Conservation (phyloP, 805 yeast genomes). For the Jamesozyma piceae region DNA sequence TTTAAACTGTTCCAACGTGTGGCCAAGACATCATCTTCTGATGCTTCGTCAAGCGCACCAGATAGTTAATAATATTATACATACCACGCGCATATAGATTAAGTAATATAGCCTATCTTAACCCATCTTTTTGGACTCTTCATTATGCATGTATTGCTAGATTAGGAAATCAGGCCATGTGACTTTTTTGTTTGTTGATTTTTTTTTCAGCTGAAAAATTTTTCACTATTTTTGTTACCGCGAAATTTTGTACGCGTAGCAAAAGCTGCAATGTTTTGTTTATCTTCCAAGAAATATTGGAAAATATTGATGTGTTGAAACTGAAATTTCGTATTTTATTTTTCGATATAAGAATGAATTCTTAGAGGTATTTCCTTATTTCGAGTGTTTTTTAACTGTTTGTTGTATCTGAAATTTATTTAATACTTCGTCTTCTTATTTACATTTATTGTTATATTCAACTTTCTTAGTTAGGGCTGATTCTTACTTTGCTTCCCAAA, state of each 20-base stretch:
- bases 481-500: neutral
- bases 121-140: no score
- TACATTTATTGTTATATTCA: no score
- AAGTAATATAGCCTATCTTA: no score
- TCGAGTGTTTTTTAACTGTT: no score
- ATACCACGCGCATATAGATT: no score
- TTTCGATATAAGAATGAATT: neutral
- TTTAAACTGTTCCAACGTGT: constrained; percentile 6
- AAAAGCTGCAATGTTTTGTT: neutral
- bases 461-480: no score
- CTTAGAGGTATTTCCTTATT: no score
- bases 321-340: neutral
- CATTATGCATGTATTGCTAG: neutral
- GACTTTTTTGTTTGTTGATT: neutral
- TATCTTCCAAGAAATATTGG: neutral
- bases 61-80: no score
- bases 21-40: neutral
- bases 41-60: no score
- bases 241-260: neutral
- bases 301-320: no score
- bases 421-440: no score
- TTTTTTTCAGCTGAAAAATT: neutral
- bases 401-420: no score
- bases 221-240: neutral
- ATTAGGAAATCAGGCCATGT: neutral